These are phyloP conservation scores for Mycena filopes DNA, from an alignment of 768 basidiomycete species.

Conservation along the genomic window DNA sequence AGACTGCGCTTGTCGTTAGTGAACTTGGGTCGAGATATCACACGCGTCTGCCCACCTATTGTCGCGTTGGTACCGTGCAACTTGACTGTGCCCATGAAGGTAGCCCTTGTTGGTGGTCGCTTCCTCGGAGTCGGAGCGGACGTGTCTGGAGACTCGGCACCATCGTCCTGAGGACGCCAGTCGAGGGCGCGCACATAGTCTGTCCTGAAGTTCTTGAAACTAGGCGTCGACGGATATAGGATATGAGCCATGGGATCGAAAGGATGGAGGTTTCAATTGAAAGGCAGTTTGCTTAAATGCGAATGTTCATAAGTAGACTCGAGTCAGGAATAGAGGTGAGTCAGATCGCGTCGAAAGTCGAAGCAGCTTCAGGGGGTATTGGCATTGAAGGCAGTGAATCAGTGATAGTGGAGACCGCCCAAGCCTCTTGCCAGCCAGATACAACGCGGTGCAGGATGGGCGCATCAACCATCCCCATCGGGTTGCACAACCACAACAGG, in stretches of 20 bases:
- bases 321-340: background rate
- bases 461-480: too few species aligned
- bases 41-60: background rate
- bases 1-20: constrained; percentile 18
- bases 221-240: constrained; percentile 33
- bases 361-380: too few species aligned
- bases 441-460: too few species aligned
- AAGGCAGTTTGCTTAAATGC: constrained; percentile 5
- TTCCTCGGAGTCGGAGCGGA: background rate
- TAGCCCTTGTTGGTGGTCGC: constrained; percentile 27
- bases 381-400: too few species aligned
- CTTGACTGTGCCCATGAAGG: constrained; percentile 36
- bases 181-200: constrained; percentile 22
- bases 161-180: background rate
- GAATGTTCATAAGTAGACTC: constrained; percentile 15
- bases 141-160: background rate
- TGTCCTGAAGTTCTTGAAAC: constrained; percentile 32
- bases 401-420: background rate
- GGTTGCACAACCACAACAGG: too few species aligned
- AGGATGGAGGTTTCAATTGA: background rate
- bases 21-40: too few species aligned
- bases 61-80: constrained; percentile 37
- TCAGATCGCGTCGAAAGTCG: background rate
- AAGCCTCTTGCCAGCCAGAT: too few species aligned
- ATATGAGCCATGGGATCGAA: constrained; percentile 26